Base-by-base conservation (phyloP, 306 rosid species). In the Quercus suber region DNA sequence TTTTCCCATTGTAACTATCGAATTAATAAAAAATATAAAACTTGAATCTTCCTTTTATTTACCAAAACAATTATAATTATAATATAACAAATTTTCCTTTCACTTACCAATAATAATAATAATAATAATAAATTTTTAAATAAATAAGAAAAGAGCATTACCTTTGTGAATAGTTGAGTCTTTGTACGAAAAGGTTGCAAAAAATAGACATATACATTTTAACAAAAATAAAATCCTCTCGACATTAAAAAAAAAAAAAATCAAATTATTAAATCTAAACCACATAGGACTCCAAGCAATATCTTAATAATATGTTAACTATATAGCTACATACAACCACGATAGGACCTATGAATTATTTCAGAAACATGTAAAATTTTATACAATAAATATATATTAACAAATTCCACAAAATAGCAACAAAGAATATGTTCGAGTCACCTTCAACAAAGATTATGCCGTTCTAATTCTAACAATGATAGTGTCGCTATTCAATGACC, bases 101-200 rank as follows among this genome's bases (percentile, higher is more conserved):
- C 2, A 37, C 8, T 37, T 37, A 7, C 45, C 45, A 27, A 27
- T 27, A 27, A 27, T 27, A 27, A 28, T 2, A 28, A 37, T 37
- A 37, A 37, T 37, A 37, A 37, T 37, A 37, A 37, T 2, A 37
- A 35, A 1, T 0, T 7, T 37, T 37, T 37, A 37, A 37, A 28
- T 33, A 33, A 33, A 68, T 55, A 21, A 51, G 58, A 73, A 65
- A 73, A 55, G 53, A 84, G 37, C 52, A 74, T 87, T 85, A 94
- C 97, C 98, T 94, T 89, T 55, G 86, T 86, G 84, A 89, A 92
- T 71, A 94, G 88, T 78, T 59, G 93, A 83, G 91, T 92, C 84
- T 97, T 88, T 11, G 97, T 91, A 71, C 6, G 88, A 76, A 94
- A 94, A 84, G 97, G 99, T 97, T 94, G 99, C 95, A 86, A 75